A percentile compares a stretch with the other conserved stretches of the same genome.
Evolutionary conservation across 441 rosid species (phyloP).

Genomic region (Kokia cookei): DNA sequence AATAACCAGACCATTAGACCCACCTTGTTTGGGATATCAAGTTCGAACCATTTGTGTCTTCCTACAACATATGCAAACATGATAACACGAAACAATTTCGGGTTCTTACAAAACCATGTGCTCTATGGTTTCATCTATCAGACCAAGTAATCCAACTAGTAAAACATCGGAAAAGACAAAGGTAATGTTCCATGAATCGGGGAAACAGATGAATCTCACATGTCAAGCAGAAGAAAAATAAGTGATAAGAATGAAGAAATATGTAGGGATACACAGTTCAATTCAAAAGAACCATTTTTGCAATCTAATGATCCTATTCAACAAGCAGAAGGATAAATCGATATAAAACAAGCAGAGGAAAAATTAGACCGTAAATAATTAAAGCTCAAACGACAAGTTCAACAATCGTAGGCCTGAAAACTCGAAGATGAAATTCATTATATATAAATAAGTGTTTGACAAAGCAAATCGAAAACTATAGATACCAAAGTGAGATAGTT

Average conservation of each 20-base stretch:
- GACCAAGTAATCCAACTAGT: not conserved
- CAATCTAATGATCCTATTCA: not conserved
- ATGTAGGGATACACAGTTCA: not conserved
- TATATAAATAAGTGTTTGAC: slow-evolving; percentile 4
- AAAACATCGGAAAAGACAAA: not conserved
- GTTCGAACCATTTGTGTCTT: not conserved
- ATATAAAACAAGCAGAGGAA: not conserved
- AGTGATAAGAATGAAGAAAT: not conserved
- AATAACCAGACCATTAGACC: not conserved
- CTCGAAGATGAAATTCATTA: slow-evolving; percentile 15
- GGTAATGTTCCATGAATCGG: not conserved
- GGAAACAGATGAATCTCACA: not conserved
- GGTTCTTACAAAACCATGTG: not conserved
- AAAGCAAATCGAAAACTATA: slow-evolving; percentile 13
- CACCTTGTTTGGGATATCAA: not conserved
- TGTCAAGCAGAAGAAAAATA: not conserved
- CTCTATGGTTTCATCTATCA: not conserved
- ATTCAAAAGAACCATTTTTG: not conserved
- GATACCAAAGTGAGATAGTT: slow-evolving; percentile 6
- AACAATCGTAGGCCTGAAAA: not conserved
- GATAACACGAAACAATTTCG: not conserved
- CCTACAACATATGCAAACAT: not conserved
- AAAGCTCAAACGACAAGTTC: not conserved
- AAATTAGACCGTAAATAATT: not conserved
- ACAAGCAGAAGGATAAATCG: not conserved